Conservation (phyloP, 805 yeast species). For the Ogataea allantospora region DNA sequence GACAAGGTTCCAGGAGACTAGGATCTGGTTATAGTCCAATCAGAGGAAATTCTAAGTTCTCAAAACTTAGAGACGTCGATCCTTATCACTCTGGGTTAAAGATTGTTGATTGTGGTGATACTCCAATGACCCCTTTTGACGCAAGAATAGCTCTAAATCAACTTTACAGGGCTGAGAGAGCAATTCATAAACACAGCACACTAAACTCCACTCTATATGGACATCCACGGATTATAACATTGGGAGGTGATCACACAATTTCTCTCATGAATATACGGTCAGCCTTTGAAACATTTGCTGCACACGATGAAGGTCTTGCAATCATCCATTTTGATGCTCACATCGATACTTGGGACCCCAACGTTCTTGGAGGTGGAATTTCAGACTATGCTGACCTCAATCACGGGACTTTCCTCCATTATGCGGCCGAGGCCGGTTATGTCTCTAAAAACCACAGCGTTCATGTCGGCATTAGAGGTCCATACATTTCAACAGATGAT, state of each 20-base stretch:
- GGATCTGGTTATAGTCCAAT: constrained; percentile 42
- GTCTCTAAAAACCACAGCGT: constrained; percentile 46
- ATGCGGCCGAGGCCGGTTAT: constrained; percentile 67
- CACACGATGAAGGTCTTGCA: constrained; percentile 39
- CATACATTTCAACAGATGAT: constrained; percentile 40
- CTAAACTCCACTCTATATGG: constrained; percentile 22
- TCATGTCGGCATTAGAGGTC: constrained; percentile 68
- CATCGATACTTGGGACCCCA: constrained; percentile 68
- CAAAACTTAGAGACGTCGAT: constrained; percentile 36
- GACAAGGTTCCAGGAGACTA: constrained; percentile 43
- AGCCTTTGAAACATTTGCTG: constrained; percentile 45
- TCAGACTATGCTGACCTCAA: constrained; percentile 53
- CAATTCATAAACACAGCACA: constrained; percentile 41
- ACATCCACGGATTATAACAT: constrained; percentile 40
- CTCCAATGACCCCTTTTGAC: constrained; percentile 61
- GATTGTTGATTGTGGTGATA: constrained; percentile 59
- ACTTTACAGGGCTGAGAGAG: constrained; percentile 50
- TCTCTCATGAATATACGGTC: constrained; percentile 48
- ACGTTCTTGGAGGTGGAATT: constrained; percentile 59
- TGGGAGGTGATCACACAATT: constrained; percentile 60
- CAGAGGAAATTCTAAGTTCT: constrained; percentile 34
- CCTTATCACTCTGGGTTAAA: constrained; percentile 43
- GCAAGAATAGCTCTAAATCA: constrained; percentile 56
- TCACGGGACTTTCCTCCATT: constrained; percentile 70
- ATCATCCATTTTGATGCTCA: constrained; percentile 62